Evolutionary conservation across 805 yeast species (phyloP).

Genomic region (Candida nonsorbophila): DNA sequence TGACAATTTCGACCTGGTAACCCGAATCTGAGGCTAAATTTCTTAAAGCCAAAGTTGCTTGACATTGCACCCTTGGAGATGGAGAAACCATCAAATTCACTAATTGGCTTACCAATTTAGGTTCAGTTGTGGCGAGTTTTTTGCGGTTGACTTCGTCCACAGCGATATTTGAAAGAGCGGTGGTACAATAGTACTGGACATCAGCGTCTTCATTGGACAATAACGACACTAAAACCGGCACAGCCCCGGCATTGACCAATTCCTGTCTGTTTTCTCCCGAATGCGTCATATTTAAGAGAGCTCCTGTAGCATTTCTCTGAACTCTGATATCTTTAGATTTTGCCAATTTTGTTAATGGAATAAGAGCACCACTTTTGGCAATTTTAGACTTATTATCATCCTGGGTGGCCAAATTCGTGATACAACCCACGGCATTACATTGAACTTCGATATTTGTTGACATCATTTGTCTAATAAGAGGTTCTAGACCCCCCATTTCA

Average conservation of each 20-base stretch:
- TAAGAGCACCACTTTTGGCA: conserved; percentile 92
- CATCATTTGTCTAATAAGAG: conserved; percentile 96
- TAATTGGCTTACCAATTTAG: conserved; percentile 80
- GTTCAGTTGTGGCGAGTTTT: conserved; percentile 86
- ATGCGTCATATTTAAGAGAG: conserved; percentile 95
- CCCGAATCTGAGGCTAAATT: conserved; percentile 94
- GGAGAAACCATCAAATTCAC: conserved; percentile 90
- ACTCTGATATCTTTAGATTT: conserved; percentile 92
- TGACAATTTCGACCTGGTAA: conserved; percentile 91
- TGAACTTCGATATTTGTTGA: conserved; percentile 95
- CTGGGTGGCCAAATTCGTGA: conserved; percentile 95
- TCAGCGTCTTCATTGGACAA: conserved; percentile 87
- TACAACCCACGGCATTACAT: conserved; percentile 98
- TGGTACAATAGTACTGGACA: conserved; percentile 97
- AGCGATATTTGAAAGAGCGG: conserved; percentile 94
- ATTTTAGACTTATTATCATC: conserved; percentile 95
- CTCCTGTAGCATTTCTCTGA: conserved; percentile 98
- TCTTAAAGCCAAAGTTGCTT: conserved; percentile 93
- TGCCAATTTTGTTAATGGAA: conserved; percentile 91
- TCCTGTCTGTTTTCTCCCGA: conserved; percentile 95
- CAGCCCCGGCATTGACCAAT: conserved; percentile 95
- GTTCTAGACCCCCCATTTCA: conserved; percentile 97
- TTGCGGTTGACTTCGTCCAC: conserved; percentile 91
- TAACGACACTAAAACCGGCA: conserved; percentile 88
- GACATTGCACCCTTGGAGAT: conserved; percentile 94